These are phyloP conservation scores for Endothia cerciana DNA, from an alignment of 2,329 filamentous ascomycete species.

Conservation along the genomic window DNA sequence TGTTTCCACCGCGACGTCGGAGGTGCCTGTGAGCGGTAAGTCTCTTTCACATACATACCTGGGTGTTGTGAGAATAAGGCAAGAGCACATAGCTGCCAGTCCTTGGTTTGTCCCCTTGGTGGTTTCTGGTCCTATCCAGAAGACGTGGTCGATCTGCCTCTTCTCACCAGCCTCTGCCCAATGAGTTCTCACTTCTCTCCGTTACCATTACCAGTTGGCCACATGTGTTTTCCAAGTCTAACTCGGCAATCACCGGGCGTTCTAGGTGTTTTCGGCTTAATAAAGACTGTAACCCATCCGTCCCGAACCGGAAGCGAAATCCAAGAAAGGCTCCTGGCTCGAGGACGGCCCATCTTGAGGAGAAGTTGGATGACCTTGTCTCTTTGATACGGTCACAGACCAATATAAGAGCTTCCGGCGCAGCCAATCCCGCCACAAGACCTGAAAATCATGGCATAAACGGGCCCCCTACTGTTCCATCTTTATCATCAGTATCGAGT, in stretches of 20 bases:
- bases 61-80: neutral
- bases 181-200: neutral
- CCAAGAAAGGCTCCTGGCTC: slow-evolving; percentile 41
- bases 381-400: slow-evolving; percentile 44
- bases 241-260: neutral
- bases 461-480: slow-evolving; percentile 14
- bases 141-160: neutral
- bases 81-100: neutral
- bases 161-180: neutral
- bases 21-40: slow-evolving; percentile 41
- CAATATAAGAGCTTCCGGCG: slow-evolving; percentile 23
- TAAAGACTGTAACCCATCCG: slow-evolving; percentile 52
- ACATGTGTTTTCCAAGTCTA: neutral
- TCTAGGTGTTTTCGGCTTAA: slow-evolving; percentile 48
- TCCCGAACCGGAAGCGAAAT: slow-evolving; percentile 45
- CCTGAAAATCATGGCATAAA: neutral
- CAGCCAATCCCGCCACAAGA: neutral
- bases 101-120: neutral
- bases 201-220: neutral
- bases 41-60: neutral
- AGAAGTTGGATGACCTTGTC: slow-evolving; percentile 54
- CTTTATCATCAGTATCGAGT: slow-evolving; percentile 21
- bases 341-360: slow-evolving; percentile 50
- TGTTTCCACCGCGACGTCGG: slow-evolving; percentile 44
- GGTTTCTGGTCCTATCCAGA: neutral